Percentiles rank a stretch among this genome's conserved stretches.
Evolutionary conservation across 345 rosid genomes (phyloP).

Genomic region (Passiflora organensis): DNA sequence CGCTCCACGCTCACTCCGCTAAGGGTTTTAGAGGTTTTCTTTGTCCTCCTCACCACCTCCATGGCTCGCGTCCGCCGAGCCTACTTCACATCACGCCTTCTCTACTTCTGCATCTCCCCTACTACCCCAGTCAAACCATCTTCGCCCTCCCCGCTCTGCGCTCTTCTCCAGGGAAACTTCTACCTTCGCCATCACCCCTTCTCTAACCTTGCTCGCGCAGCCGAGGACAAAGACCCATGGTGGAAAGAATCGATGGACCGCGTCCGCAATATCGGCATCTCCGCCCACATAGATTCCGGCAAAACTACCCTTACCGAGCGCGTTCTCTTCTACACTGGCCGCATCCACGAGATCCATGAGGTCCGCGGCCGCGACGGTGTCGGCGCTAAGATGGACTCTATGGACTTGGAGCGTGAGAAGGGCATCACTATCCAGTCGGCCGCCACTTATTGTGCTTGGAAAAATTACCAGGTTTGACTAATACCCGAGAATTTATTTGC

Average conservation of each 20-base stretch:
- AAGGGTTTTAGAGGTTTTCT: slow-evolving; percentile 5
- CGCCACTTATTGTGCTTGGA: slow-evolving; percentile 97
- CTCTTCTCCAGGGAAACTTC: slow-evolving; percentile 55
- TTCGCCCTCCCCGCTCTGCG: slow-evolving; percentile 39
- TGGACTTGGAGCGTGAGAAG: slow-evolving; percentile 97
- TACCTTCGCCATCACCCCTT: slow-evolving; percentile 44
- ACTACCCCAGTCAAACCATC: neutral
- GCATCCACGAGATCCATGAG: slow-evolving; percentile 97
- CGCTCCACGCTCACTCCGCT: neutral
- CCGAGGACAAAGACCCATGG: slow-evolving; percentile 81
- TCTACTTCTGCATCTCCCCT: slow-evolving; percentile 10
- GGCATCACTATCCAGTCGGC: slow-evolving; percentile 99
- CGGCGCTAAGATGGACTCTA: slow-evolving; percentile 98
- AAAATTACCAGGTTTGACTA: slow-evolving; percentile 63
- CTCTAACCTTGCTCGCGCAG: slow-evolving; percentile 69
- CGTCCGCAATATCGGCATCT: slow-evolving; percentile 91
- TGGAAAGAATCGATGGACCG: slow-evolving; percentile 96
- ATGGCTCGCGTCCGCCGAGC: slow-evolving; percentile 23
- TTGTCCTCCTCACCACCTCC: slow-evolving; percentile 5
- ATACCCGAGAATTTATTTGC: too few relatives aligned
- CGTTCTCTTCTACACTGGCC: slow-evolving; percentile 80
- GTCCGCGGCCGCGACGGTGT: slow-evolving; percentile 95
- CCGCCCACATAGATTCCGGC: slow-evolving; percentile 97
- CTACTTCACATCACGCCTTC: slow-evolving; percentile 15
- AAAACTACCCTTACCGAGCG: slow-evolving; percentile 97